Evolutionary conservation across 1,139 yeast genomes (phyloP), one percentile per base, ranked within the genome.

Genomic region (Tardiomyces digboiensis): DNA sequence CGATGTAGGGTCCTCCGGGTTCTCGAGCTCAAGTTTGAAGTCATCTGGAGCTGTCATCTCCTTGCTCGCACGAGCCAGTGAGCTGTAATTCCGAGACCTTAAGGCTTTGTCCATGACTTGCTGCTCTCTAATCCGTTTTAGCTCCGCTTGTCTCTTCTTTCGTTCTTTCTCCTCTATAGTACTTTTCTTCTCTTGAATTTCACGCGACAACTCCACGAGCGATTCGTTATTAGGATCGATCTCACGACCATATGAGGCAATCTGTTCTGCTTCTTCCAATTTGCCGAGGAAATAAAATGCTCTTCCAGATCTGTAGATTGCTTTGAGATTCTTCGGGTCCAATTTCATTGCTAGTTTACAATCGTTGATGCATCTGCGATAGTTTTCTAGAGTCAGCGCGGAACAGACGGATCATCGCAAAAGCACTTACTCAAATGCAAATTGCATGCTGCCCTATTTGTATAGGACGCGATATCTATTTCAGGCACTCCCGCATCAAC

Each of bases 401-500:
- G 7, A 12, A 7, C 10, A 22, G 12, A 22, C 26, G 10, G 12
- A 12, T 22, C 12, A 8, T 4, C 14, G 8, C 14, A n/a, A 16
- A 26, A 26, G 14, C 5, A 26, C 33, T 26, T 26, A 26, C 33
- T 26, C 29, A 62, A 56, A 57, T 84, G 95, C 51, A 91, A 67
- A 55, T 91, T 86, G 63, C 97, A 86, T 1, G 95, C 97, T 2
- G 97, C 96, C 49, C 96, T 74, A 61, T 93, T 91, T 45, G 82
- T 68, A 51, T 73, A 78, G 42, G 91, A 70, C 0, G 91, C 78
- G 2, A 78, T 73, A 39, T 78, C 78, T 40, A 88, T 67, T 7
- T 64, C 67, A 14, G 64, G 64, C 16, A 71, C 82, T 3, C 52
- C 58, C 41, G 58, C 51, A 44, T 80, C 75, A 21, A 84, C 78